phyloP scores from a whole-genome alignment of 805 yeast genomes.

The Saturnispora zaruensis region DNA sequence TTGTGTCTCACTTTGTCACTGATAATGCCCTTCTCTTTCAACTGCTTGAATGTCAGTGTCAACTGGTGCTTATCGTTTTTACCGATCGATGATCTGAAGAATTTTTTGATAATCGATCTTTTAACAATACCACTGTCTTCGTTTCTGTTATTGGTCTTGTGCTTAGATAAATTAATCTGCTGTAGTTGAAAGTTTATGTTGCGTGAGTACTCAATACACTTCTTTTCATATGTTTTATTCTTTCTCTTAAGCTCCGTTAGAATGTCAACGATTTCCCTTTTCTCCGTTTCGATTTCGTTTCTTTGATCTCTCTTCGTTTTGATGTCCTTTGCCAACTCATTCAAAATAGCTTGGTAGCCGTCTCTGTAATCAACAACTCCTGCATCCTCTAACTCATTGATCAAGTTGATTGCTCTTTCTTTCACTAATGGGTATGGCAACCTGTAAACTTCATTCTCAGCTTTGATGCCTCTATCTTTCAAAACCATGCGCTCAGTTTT shows the following conservation, averaged over 20 bases:
- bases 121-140: slow-evolving; percentile 17
- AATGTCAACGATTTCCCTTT: slow-evolving; percentile 35
- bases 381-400: slow-evolving; percentile 64
- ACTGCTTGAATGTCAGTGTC: neutral
- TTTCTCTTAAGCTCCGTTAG: slow-evolving; percentile 36
- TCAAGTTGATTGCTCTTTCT: slow-evolving; percentile 60
- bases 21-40: slow-evolving; percentile 10
- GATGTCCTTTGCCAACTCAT: slow-evolving; percentile 79
- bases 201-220: slow-evolving; percentile 37
- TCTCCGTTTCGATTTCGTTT: slow-evolving; percentile 33
- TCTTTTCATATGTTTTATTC: slow-evolving; percentile 36
- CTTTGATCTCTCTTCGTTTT: slow-evolving; percentile 38
- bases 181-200: slow-evolving; percentile 38
- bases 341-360: slow-evolving; percentile 69
- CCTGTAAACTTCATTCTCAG: slow-evolving; percentile 18
- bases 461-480: slow-evolving; percentile 11
- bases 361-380: slow-evolving; percentile 59
- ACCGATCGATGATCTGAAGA: slow-evolving; percentile 30
- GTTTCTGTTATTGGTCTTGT: neutral
- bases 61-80: slow-evolving; percentile 3
- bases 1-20: neutral
- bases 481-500: slow-evolving; percentile 35
- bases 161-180: neutral
- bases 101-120: slow-evolving; percentile 28
- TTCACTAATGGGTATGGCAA: slow-evolving; percentile 67